Base-by-base conservation (phyloP, 371 early-diverging fungal species). In the Parasitella parasitica region DNA sequence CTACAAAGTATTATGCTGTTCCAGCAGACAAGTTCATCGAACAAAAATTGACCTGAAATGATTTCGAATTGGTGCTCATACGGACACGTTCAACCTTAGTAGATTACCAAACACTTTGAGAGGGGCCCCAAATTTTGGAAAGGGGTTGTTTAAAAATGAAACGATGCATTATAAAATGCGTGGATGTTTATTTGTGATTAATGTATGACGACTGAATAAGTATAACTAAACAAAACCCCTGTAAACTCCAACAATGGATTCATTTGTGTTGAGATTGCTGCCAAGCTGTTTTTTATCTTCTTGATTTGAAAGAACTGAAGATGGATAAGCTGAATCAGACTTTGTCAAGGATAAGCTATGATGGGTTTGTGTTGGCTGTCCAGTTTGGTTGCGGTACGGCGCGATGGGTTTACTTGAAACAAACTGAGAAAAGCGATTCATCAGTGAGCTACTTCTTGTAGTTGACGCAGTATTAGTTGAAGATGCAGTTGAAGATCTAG, bases 351-450 rank as follows among this genome's bases (percentile, higher is more conserved):
- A 18, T 13, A 26, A 3, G 12, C 46, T 37, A 26, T 48, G 24
- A 13, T 54, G 37, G 2, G 32, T 16, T 27, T 43, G 36, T 46
- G 46, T 16, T 36, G 27, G 11, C 15, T 35, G 30, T 2, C 41
- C 26, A 8, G 34, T 24, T 49, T 24, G 22, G 12, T 28, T 49
- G 7, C 11, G 49, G 26, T 57, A 55, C 9, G 64, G 57, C 7
- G 56, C 27, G 12, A 67, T 51, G 12, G 63, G 59, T 32, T 59
- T 64, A 30, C 64, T 69, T 13, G 55, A 69, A 35, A 74, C 72
- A 37, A 73, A 66, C 35, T 77, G 77, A n/a, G 74, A 72, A 22
- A 77, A 72, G 9, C 77, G 59, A 24, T 69, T 72, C 46, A 73
- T 54, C 5, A 77, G 49, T 0, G 72, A 70, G 30, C 65, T 68